Percentiles rank a stretch among this genome's conserved stretches.
Evolutionary conservation across 768 basidiomycete species (phyloP).

Genomic region (Lyophyllum shimeji): DNA sequence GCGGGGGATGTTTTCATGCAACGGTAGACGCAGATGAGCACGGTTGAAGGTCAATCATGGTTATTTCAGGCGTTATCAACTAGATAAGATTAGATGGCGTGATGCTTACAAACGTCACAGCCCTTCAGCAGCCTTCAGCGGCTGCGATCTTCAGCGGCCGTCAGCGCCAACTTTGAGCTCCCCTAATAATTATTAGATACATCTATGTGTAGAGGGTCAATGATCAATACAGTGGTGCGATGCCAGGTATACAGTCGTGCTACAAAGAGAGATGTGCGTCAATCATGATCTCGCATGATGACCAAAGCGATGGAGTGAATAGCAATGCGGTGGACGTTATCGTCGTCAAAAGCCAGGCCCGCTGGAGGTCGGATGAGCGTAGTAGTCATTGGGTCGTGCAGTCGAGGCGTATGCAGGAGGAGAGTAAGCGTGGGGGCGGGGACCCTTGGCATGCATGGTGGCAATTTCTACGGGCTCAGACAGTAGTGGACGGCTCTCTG

Average conservation of each 20-base stretch:
- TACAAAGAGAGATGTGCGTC: conserved; percentile 10
- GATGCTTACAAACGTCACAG: too few species aligned
- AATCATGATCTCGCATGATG: conserved; percentile 19
- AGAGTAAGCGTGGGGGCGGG: conserved; percentile 47
- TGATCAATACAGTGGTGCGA: conserved; percentile 2
- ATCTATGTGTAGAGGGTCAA: conserved; percentile 5
- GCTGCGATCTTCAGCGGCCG: too few species aligned
- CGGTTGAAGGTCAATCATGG: too few species aligned
- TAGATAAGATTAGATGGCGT: too few species aligned
- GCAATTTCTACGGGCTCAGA: conserved; percentile 54
- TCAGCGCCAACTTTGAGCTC: too few species aligned
- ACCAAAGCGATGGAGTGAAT: conserved; percentile 9
- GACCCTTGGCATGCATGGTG: conserved; percentile 50
- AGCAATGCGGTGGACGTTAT: not conserved
- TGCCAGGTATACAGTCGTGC: conserved; percentile 10
- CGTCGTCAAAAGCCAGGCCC: conserved; percentile 11
- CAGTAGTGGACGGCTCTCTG: conserved; percentile 38
- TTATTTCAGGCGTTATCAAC: too few species aligned
- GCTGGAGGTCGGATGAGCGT: conserved; percentile 20
- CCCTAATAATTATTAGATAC: conserved; percentile 13
- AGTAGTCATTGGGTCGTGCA: conserved; percentile 29
- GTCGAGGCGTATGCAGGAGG: conserved; percentile 47
- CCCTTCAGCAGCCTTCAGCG: too few species aligned
- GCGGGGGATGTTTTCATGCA: too few species aligned
- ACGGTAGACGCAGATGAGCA: too few species aligned